Evolutionary conservation across 306 rosid species (phyloP).

Genomic region (Vigna mungo): DNA sequence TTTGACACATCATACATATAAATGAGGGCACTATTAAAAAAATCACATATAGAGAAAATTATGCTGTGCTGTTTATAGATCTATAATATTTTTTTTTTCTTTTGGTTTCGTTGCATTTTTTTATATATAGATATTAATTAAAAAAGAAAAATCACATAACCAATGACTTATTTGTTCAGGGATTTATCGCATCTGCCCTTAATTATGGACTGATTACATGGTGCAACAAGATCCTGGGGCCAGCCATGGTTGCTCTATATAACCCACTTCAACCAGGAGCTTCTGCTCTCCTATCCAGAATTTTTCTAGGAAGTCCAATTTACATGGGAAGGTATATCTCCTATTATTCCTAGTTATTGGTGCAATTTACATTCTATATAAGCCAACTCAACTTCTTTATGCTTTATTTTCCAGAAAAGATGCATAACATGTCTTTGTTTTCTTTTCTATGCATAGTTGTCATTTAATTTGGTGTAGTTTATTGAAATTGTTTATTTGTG

Average conservation of each 20-base stretch:
- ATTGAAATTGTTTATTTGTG: slow-evolving; percentile 38
- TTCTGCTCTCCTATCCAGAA: slow-evolving; percentile 79
- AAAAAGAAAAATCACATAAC: too few species aligned
- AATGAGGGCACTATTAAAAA: slow-evolving; percentile 7
- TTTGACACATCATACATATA: not conserved
- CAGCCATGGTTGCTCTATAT: slow-evolving; percentile 94
- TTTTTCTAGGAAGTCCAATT: slow-evolving; percentile 93
- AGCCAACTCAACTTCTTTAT: not conserved
- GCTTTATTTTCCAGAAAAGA: slow-evolving; percentile 4
- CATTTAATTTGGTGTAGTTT: not conserved
- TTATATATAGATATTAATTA: not conserved
- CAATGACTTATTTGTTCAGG: slow-evolving; percentile 56
- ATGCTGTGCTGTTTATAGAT: not conserved
- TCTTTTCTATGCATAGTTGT: not conserved
- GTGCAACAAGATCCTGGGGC: slow-evolving; percentile 96
- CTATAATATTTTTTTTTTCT: not conserved
- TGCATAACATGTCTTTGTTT: not conserved
- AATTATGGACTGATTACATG: slow-evolving; percentile 94
- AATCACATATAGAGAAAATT: not conserved
- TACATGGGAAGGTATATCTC: slow-evolving; percentile 89
- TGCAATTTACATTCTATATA: not conserved
- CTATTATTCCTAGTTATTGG: slow-evolving; percentile 16
- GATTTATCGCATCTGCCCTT: slow-evolving; percentile 87
- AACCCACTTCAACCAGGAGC: slow-evolving; percentile 97
- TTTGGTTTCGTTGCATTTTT: slow-evolving; percentile 5